Percentiles rank a stretch among this genome's conserved stretches.
phyloP scores from a whole-genome alignment of 1,284 basidiomycete species.

The Blastosporella zonata region DNA sequence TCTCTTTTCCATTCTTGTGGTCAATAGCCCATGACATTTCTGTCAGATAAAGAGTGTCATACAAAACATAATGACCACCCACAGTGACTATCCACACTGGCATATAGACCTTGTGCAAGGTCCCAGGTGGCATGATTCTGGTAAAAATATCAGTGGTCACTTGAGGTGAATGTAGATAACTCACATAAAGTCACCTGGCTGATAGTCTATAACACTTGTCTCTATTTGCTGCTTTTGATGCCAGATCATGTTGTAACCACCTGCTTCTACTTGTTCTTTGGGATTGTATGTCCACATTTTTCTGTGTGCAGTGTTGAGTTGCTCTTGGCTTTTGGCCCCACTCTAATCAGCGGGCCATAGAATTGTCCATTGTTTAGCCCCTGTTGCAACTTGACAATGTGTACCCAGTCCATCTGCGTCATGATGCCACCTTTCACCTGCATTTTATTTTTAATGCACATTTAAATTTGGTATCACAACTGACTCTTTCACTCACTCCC shows the following conservation, averaged over 20 bases:
- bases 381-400: background rate
- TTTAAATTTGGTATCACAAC: too few species aligned
- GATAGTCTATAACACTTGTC: background rate
- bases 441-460: too few species aligned
- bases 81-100: conserved; percentile 9
- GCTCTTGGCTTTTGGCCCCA: background rate
- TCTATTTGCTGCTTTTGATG: background rate
- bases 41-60: conserved; percentile 15
- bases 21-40: conserved; percentile 10
- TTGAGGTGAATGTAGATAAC: background rate
- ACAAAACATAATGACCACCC: conserved; percentile 17
- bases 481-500: too few species aligned
- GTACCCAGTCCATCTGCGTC: background rate
- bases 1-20: background rate
- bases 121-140: conserved; percentile 14
- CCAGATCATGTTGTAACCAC: background rate
- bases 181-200: conserved; percentile 4
- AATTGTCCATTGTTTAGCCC: background rate
- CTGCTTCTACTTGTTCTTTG: background rate
- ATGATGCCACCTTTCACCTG: background rate
- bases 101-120: conserved; percentile 17
- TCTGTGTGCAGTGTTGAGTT: too few species aligned
- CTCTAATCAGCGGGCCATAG: background rate
- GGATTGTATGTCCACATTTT: too few species aligned
- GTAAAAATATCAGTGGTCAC: background rate